phyloP scores from a whole-genome alignment of 176 grass and related monocot species.

The Chrysopogon serrulatus region DNA sequence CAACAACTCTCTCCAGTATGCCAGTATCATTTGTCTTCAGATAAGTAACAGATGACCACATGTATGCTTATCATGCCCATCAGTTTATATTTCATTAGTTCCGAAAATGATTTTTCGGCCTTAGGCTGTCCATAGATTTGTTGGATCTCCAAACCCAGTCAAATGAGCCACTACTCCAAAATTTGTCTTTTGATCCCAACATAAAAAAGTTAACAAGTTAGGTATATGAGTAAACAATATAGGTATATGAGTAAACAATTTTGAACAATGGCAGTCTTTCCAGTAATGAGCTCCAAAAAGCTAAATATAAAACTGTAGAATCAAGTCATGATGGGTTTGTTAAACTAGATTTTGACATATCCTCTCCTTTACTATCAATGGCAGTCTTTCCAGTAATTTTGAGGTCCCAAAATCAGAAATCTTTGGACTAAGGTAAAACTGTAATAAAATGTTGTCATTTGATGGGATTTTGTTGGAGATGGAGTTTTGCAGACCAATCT shows the following conservation, averaged over 20 bases:
- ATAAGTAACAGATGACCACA: not conserved
- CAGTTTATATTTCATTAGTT: not conserved
- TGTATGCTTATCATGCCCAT: not conserved
- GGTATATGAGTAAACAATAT: not conserved
- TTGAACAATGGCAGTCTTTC: not conserved
- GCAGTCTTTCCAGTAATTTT: conserved; percentile 22
- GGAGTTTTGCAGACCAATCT: no score
- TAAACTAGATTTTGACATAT: not conserved
- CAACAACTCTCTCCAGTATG: not conserved
- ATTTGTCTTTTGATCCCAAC: not conserved
- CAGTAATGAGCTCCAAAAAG: conserved; percentile 23
- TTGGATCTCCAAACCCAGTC: not conserved
- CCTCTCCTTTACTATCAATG: no score
- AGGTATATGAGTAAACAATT: not conserved
- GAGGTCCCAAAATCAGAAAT: conserved; percentile 9
- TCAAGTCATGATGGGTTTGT: not conserved
- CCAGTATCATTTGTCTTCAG: not conserved
- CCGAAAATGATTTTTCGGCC: not conserved
- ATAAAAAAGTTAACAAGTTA: not conserved
- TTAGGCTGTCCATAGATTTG: not conserved
- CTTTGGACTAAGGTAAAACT: not conserved
- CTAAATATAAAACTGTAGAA: conserved; percentile 19
- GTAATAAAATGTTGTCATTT: conserved; percentile 4
- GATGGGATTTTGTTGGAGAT: no score
- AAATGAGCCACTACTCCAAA: conserved; percentile 10